These are phyloP conservation scores for Penicillium goetzii DNA, from an alignment of 495 filamentous ascomycete genomes.

Conservation along the genomic window DNA sequence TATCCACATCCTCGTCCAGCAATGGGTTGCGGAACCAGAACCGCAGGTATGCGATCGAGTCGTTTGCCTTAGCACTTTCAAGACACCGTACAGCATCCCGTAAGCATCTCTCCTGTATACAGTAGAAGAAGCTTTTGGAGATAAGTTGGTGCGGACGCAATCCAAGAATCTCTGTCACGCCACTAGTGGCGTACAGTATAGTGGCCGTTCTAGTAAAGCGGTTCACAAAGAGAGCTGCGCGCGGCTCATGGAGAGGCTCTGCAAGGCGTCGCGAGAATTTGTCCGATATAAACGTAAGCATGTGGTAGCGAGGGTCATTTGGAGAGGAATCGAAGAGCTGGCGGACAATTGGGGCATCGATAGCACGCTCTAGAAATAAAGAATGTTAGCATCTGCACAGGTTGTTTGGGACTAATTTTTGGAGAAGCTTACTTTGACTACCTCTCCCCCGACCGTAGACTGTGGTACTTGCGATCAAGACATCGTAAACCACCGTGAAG, in stretches of 20 bases:
- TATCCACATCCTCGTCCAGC: conserved; percentile 41
- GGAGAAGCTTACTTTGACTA: conserved; percentile 62
- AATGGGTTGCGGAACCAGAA: conserved; percentile 83
- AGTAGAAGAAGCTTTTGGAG: conserved; percentile 33
- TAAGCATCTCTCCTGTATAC: conserved; percentile 54
- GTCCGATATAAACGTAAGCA: conserved; percentile 81
- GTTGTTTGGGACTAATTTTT: not conserved
- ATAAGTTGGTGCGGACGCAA: conserved; percentile 47
- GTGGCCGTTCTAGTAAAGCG: conserved; percentile 81
- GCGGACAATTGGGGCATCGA: conserved; percentile 79
- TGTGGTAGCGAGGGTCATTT: conserved; percentile 85
- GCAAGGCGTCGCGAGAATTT: conserved; percentile 74
- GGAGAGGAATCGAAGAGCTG: conserved; percentile 80
- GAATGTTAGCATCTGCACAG: conserved; percentile 13
- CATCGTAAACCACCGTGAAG: conserved; percentile 86
- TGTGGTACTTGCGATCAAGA: conserved; percentile 82
- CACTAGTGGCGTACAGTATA: conserved; percentile 85
- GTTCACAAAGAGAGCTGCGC: conserved; percentile 85
- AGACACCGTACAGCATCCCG: conserved; percentile 74
- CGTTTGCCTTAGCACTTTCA: conserved; percentile 87
- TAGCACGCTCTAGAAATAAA: conserved; percentile 63
- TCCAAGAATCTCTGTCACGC: conserved; percentile 72
- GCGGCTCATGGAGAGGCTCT: conserved; percentile 69
- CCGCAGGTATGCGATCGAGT: conserved; percentile 91
- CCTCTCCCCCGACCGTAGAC: conserved; percentile 71